phyloP scores from a whole-genome alignment of 202 grass and related monocot species.

The Saccharum hybrid region DNA sequence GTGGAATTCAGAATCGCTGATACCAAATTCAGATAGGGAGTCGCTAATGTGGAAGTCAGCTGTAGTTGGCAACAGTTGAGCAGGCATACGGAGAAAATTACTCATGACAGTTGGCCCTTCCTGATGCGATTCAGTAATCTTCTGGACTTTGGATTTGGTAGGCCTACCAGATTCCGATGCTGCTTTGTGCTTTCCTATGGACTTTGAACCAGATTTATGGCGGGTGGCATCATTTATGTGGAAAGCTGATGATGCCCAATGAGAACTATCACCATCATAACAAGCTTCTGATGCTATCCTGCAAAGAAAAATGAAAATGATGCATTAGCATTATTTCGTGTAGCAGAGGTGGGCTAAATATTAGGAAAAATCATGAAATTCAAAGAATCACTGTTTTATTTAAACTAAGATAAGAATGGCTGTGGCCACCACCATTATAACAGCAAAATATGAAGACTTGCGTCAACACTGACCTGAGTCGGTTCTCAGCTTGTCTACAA shows the following conservation, averaged over 20 bases:
- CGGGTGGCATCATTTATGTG: conserved; percentile 50
- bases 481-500: conserved; percentile 63
- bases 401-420: neutral
- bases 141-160: conserved; percentile 74
- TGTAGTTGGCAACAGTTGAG: conserved; percentile 36
- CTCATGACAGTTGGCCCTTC: conserved; percentile 48
- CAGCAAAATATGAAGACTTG: conserved; percentile 14
- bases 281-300: conserved; percentile 86
- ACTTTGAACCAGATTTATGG: conserved; percentile 63
- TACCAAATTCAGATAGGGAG: conserved; percentile 60
- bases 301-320: conserved; percentile 47
- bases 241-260: conserved; percentile 86
- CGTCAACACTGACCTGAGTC: conserved; percentile 71
- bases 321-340: conserved; percentile 22
- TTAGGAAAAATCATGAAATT: conserved; percentile 25
- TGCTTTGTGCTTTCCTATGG: conserved; percentile 74
- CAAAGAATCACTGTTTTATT: conserved; percentile 4
- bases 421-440: neutral
- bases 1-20: conserved; percentile 53
- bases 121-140: conserved; percentile 56
- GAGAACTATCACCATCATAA: conserved; percentile 82
- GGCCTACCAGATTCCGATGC: conserved; percentile 65
- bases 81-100: conserved; percentile 48
- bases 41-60: conserved; percentile 49
- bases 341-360: conserved; percentile 23